Evolutionary conservation across 495 filamentous ascomycete genomes (phyloP).

Genomic region (Bryoglossum gracile): DNA sequence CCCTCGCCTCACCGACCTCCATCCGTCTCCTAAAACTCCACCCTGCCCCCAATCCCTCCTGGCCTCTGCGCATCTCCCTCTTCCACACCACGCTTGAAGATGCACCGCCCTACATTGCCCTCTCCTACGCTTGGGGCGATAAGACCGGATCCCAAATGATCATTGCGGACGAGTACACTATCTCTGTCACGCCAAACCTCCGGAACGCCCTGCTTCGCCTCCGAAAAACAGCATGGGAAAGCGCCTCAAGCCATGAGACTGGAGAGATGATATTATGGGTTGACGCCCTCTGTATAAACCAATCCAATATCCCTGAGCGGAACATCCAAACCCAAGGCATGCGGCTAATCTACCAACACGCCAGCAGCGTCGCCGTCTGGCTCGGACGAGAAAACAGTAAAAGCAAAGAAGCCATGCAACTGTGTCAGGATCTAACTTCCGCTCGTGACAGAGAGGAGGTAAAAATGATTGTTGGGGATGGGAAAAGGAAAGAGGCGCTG

Average conservation of each 20-base stretch:
- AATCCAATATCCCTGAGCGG: constrained; percentile 18
- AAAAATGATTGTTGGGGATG: not conserved
- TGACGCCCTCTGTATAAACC: constrained; percentile 23
- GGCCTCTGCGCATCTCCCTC: not conserved
- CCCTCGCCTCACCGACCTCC: not conserved
- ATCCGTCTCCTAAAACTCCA: constrained; percentile 9
- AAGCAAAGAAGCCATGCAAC: constrained; percentile 3
- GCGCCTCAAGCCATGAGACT: too few relatives aligned
- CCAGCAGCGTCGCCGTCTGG: constrained; percentile 20
- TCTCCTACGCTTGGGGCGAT: constrained; percentile 24
- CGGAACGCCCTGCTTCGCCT: constrained; percentile 13
- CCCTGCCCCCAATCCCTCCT: not conserved
- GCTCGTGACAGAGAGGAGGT: not conserved
- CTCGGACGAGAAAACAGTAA: constrained; percentile 9
- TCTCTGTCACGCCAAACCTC: constrained; percentile 11
- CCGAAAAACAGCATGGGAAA: not conserved
- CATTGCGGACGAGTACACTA: not conserved
- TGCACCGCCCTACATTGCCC: constrained; percentile 18
- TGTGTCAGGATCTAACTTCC: constrained; percentile 10
- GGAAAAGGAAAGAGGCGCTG: not conserved
- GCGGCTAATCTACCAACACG: constrained; percentile 20
- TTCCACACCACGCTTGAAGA: constrained; percentile 11
- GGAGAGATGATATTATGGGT: constrained; percentile 17
- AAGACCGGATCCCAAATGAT: not conserved
- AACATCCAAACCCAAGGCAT: constrained; percentile 19